phyloP scores from a whole-genome alignment of 108 stramenopile species.

The Cyclotella kingstonii region DNA sequence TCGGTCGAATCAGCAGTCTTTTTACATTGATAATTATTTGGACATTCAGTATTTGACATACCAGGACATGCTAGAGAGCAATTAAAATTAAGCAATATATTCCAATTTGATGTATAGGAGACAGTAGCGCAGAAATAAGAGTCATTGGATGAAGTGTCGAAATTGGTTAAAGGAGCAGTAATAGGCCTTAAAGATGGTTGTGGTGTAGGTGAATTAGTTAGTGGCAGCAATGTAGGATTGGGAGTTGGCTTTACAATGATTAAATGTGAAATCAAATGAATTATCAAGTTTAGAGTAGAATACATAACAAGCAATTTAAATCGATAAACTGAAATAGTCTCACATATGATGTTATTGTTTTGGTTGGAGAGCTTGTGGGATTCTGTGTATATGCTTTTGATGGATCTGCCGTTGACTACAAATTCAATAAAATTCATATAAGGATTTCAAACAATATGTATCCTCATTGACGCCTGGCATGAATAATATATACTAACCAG shows the following conservation, averaged over 20 bases:
- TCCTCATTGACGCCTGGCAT: too few relatives aligned
- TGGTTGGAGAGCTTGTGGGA: too few relatives aligned
- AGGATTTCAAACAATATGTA: too few relatives aligned
- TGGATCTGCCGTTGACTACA: too few relatives aligned
- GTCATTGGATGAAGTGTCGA: constrained; percentile 1
- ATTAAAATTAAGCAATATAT: constrained; percentile 40
- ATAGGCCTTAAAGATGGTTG: constrained; percentile 16
- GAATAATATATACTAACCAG: neutral
- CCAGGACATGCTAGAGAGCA: constrained; percentile 26
- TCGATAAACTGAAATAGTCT: too few relatives aligned
- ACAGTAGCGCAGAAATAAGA: constrained; percentile 29
- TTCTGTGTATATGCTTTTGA: too few relatives aligned
- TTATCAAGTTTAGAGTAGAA: neutral
- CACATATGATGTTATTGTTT: too few relatives aligned
- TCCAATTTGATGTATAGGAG: constrained; percentile 38
- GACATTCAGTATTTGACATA: constrained; percentile 28
- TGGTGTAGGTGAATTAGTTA: constrained; percentile 1
- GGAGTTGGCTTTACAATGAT: constrained; percentile 4
- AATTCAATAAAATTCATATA: too few relatives aligned
- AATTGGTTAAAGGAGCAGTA: neutral
- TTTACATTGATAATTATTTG: constrained; percentile 24
- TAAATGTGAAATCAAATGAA: neutral
- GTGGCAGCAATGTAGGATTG: neutral
- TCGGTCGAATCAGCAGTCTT: constrained; percentile 21
- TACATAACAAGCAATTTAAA: too few relatives aligned